phyloP scores from a whole-genome alignment of 768 basidiomycete genomes.

The Terana coerulea region DNA sequence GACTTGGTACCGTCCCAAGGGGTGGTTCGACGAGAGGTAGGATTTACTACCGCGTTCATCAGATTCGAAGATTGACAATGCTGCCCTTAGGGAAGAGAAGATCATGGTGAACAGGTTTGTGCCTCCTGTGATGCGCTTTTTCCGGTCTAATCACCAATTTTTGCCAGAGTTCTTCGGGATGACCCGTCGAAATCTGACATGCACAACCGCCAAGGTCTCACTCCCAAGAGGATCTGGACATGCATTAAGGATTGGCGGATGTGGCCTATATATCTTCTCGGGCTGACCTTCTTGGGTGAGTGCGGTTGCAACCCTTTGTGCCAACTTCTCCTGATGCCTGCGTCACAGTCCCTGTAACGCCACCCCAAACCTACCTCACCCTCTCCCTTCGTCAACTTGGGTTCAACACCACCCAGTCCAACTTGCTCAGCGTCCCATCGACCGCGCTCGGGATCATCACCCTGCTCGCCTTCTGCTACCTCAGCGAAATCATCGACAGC shows the following conservation, averaged over 20 bases:
- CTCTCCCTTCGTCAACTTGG: constrained; percentile 58
- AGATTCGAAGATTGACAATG: neutral
- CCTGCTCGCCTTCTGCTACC: constrained; percentile 41
- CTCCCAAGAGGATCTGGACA: constrained; percentile 42
- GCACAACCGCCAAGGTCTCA: constrained; percentile 72
- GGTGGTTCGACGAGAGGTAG: constrained; percentile 62
- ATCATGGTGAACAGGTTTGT: constrained; percentile 51
- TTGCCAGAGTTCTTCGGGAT: constrained; percentile 48
- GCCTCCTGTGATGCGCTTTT: neutral
- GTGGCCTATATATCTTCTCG: constrained; percentile 64
- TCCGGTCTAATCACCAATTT: constrained; percentile 23
- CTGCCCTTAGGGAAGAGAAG: constrained; percentile 47
- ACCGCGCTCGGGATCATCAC: constrained; percentile 40
- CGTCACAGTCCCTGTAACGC: constrained; percentile 47
- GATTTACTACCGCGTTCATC: neutral
- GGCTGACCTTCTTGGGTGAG: constrained; percentile 50
- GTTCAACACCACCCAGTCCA: constrained; percentile 60
- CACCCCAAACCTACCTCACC: constrained; percentile 62
- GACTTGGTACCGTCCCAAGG: constrained; percentile 52
- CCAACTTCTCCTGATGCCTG: neutral
- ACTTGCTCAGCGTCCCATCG: constrained; percentile 59
- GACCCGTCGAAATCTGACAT: constrained; percentile 65
- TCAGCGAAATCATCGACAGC: constrained; percentile 50
- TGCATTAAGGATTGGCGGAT: constrained; percentile 58
- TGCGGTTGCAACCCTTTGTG: constrained; percentile 6